Conservation (phyloP, 305 asterid species). For the Fraxinus ornus region DNA sequence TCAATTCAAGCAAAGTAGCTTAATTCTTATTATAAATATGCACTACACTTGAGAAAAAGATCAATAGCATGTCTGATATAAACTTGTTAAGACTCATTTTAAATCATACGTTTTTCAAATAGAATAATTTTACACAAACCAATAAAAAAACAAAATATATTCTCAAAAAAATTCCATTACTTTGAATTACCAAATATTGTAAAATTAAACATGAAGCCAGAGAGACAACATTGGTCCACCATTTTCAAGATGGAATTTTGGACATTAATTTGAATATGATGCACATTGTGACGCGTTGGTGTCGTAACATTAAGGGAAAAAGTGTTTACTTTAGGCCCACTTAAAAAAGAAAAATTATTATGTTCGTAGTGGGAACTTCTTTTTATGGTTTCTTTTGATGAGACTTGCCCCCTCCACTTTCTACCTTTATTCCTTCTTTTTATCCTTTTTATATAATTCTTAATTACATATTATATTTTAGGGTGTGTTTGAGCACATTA, state of each 20-base stretch:
- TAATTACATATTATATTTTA: neutral
- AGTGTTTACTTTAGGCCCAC: conserved; percentile 53
- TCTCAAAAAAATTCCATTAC: neutral
- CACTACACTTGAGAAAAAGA: too few relatives aligned
- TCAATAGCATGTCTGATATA: neutral
- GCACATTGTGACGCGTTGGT: neutral
- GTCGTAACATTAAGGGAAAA: conserved; percentile 12
- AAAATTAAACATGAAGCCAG: neutral
- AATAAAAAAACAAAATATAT: too few relatives aligned
- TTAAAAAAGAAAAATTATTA: conserved; percentile 22
- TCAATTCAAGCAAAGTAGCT: too few relatives aligned
- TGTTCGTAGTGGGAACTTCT: conserved; percentile 68
- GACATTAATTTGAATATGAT: neutral
- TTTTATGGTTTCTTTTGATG: conserved; percentile 64
- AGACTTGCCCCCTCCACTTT: conserved; percentile 47
- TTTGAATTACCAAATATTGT: neutral
- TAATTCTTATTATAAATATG: too few relatives aligned
- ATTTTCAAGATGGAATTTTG: neutral
- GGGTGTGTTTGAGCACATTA: too few relatives aligned
- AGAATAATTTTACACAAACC: neutral
- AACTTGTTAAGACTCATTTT: neutral
- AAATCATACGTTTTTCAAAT: too few relatives aligned
- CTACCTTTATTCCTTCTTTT: conserved; percentile 19
- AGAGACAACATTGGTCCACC: neutral
- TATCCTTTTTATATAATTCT: conserved; percentile 18